A percentile compares a stretch with the other conserved stretches of the same genome.
Conservation (phyloP, 805 yeast species). For the Zygoascus tannicola region DNA sequence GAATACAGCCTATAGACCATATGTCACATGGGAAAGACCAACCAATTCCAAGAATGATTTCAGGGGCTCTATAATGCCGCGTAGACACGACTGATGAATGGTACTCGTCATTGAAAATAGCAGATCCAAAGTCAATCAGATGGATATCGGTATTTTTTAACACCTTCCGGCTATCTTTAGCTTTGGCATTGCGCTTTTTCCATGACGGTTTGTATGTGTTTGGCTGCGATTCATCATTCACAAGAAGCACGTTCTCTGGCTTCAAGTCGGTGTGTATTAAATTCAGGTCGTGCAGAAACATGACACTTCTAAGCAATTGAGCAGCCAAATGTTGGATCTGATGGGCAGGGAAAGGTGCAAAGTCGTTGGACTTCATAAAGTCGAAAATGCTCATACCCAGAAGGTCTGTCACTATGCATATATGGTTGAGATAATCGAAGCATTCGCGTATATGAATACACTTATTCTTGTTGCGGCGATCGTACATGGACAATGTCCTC, state of each 20-base stretch:
- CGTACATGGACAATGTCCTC: conserved; percentile 61
- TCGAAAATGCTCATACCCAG: conserved; percentile 81
- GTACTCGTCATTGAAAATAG: conserved; percentile 87
- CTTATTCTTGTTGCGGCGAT: conserved; percentile 54
- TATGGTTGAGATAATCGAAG: conserved; percentile 87
- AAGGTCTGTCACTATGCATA: conserved; percentile 86
- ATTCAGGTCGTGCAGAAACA: conserved; percentile 81
- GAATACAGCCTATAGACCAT: conserved; percentile 94
- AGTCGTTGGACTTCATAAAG: conserved; percentile 74
- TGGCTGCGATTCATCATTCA: conserved; percentile 40
- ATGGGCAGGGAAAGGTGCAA: conserved; percentile 85
- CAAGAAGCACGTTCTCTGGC: conserved; percentile 84
- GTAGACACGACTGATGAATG: conserved; percentile 91
- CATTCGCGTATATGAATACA: conserved; percentile 85
- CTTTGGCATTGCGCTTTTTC: conserved; percentile 9
- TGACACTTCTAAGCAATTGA: conserved; percentile 76
- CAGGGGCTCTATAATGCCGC: conserved; percentile 95
- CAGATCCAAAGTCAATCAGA: conserved; percentile 95
- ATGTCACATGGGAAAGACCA: conserved; percentile 97
- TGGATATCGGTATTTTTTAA: conserved; percentile 74
- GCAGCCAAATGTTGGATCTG: conserved; percentile 84
- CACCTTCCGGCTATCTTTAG: conserved; percentile 29
- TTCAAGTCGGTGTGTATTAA: conserved; percentile 92
- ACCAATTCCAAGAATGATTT: conserved; percentile 85
- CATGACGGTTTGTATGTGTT: conserved; percentile 23